Conservation (phyloP, 1,139 yeast species). For the Eremothecium coryli region DNA sequence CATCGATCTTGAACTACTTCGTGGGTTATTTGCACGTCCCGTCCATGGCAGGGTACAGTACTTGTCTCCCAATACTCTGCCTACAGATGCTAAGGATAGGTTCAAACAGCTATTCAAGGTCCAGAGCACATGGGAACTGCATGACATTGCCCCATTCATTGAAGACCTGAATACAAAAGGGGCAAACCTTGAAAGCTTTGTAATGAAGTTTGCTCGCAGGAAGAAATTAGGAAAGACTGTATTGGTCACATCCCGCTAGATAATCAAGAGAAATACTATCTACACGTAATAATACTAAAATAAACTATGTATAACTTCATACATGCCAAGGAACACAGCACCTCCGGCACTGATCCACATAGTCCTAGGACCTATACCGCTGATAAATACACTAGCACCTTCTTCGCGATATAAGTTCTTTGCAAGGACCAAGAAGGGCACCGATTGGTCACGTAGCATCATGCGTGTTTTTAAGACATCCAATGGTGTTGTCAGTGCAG, state of each 20-base stretch:
- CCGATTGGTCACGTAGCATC: conserved; percentile 57
- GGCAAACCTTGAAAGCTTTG: conserved; percentile 56
- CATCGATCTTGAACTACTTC: conserved; percentile 42
- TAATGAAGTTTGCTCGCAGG: conserved; percentile 69
- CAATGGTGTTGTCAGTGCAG: conserved; percentile 86
- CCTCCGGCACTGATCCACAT: conserved; percentile 99
- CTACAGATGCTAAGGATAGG: conserved; percentile 45
- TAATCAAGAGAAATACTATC: conserved; percentile 1
- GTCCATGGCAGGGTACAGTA: conserved; percentile 40
- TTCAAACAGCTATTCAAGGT: conserved; percentile 53
- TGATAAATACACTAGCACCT: conserved; percentile 58
- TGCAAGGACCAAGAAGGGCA: conserved; percentile 41
- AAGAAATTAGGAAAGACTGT: conserved; percentile 45
- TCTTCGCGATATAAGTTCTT: conserved; percentile 47
- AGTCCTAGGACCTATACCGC: conserved; percentile 89
- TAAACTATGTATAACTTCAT: conserved; percentile 55
- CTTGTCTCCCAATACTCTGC: conserved; percentile 41
- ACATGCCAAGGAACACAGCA: conserved; percentile 89
- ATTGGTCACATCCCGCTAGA: conserved; percentile 22
- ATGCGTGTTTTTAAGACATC: conserved; percentile 88
- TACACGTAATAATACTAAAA: conserved; percentile 8
- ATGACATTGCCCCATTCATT: conserved; percentile 65
- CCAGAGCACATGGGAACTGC: conserved; percentile 59
- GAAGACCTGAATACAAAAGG: conserved; percentile 45
- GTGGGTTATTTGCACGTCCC: conserved; percentile 49